Base-by-base conservation (phyloP, 2,329 filamentous ascomycete genomes). In the Pseudocercospora macadamiae region DNA sequence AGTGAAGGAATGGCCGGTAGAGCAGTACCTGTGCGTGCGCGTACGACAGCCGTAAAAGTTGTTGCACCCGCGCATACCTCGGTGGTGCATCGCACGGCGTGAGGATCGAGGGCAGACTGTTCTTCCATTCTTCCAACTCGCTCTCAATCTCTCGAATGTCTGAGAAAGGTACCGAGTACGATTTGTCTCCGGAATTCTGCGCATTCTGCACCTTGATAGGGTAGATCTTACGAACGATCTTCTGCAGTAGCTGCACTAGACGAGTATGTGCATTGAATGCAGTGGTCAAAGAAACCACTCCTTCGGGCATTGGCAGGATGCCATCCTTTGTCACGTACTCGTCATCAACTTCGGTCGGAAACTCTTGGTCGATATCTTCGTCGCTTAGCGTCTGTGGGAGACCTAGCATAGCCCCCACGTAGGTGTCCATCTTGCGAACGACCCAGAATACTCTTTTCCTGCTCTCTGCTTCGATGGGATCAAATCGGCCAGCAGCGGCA, bases 1-100 rank as follows among this genome's bases (percentile, higher is more conserved):
- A 95, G 71, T 95, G 91, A 10, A 95, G 77, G 71, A 95, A 95
- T 0, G 91, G 91, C 16, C 91, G 82, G 69, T 95, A 95, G 1
- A 95, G 77, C 69, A 95, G 86, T 73, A 95, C 87, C 70, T 93
- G 90, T 4, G 92, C 89, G 68, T 93, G 89, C 2, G 89, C 89
- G 71, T 90, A 93, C n/a, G 87, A 85, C 74, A 95, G 88, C 32
- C 90, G 83, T 18, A 95, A 79, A 21, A 93, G 79, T 63, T 92
- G 90, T 60, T 91, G 89, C n/a, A 82, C 78, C 54, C 84, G 83
- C 10, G 59, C 59, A 53, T 55, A 74, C 84, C 78, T 82, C 91
- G 90, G 91, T 83, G 66, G 92, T 84, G 21, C 89, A 51, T 95
- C 91, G 61, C 90, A 91, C 1, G 92, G 92, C 61, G 89, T 88